Percentiles rank a stretch among this genome's conserved stretches.
Conservation (phyloP, 1,139 yeast species). For the Wickerhamomyces sp. region DNA sequence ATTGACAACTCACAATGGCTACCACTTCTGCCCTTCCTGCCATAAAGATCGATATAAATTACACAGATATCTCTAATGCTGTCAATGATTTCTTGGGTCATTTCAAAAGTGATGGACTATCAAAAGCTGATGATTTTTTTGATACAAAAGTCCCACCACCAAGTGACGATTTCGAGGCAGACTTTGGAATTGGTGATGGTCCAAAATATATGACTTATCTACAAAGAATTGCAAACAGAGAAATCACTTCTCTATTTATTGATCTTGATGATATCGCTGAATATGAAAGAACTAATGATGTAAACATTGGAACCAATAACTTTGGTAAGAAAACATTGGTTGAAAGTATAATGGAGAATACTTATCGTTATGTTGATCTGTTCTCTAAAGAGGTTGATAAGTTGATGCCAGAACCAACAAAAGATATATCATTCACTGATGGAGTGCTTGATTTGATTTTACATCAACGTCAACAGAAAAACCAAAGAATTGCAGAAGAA, state of each 20-base stretch:
- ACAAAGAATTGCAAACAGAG: constrained; percentile 82
- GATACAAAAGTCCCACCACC: constrained; percentile 29
- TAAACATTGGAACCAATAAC: constrained; percentile 25
- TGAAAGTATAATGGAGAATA: constrained; percentile 60
- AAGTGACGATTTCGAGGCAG: constrained; percentile 17
- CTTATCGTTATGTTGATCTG: constrained; percentile 74
- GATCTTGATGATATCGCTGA: constrained; percentile 81
- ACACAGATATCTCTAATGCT: constrained; percentile 46
- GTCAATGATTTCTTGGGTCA: constrained; percentile 57
- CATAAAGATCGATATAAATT: constrained; percentile 42
- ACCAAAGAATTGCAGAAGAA: constrained; percentile 67
- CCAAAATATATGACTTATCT: constrained; percentile 76
- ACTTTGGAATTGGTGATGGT: constrained; percentile 35
- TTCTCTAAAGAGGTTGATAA: constrained; percentile 74
- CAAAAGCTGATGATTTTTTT: constrained; percentile 28
- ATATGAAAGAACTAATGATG: constrained; percentile 41
- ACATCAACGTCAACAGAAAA: constrained; percentile 82
- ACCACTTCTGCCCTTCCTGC: constrained; percentile 22
- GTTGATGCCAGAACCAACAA: constrained; percentile 77
- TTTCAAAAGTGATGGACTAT: constrained; percentile 41
- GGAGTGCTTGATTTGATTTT: constrained; percentile 91
- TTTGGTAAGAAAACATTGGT: constrained; percentile 36
- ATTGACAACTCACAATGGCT: constrained; percentile 10
- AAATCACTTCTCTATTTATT: constrained; percentile 57
- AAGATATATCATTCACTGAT: constrained; percentile 73